These are phyloP conservation scores for Suillus fuscotomentosus DNA, from an alignment of 768 basidiomycete species.

Conservation along the genomic window DNA sequence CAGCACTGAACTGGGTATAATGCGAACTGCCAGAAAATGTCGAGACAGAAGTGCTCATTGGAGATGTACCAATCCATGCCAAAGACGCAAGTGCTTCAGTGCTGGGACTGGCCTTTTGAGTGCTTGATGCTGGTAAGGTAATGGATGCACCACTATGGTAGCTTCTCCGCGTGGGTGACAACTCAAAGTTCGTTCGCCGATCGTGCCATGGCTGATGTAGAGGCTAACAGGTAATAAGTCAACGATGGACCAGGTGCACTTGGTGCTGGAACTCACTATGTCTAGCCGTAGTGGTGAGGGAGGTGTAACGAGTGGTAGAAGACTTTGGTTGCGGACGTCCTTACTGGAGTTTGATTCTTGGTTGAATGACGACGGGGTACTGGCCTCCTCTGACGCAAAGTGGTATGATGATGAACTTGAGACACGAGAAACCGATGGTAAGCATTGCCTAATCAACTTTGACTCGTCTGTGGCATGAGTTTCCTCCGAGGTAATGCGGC, in stretches of 20 bases:
- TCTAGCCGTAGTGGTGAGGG: slow-evolving; percentile 26
- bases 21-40: neutral
- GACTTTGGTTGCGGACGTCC: slow-evolving; percentile 1
- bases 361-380: neutral
- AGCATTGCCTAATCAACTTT: slow-evolving; percentile 12
- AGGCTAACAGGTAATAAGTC: slow-evolving; percentile 21
- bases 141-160: neutral
- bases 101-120: slow-evolving; percentile 12
- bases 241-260: neutral
- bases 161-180: neutral
- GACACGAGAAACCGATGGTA: neutral
- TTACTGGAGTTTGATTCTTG: neutral
- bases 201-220: slow-evolving; percentile 30
- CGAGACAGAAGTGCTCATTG: slow-evolving; percentile 3
- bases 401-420: neutral
- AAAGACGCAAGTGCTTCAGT: slow-evolving; percentile 33
- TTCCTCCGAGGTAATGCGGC: neutral
- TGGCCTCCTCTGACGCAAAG: neutral
- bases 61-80: slow-evolving; percentile 28
- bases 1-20: slow-evolving; percentile 2
- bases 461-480: neutral
- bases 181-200: slow-evolving; percentile 19
- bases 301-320: slow-evolving; percentile 21
- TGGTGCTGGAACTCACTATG: slow-evolving; percentile 18
- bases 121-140: neutral